Evolutionary conservation across 163 green algal species (phyloP), one percentile per base, ranked within the genome.

Genomic region (Volvox carteri): DNA sequence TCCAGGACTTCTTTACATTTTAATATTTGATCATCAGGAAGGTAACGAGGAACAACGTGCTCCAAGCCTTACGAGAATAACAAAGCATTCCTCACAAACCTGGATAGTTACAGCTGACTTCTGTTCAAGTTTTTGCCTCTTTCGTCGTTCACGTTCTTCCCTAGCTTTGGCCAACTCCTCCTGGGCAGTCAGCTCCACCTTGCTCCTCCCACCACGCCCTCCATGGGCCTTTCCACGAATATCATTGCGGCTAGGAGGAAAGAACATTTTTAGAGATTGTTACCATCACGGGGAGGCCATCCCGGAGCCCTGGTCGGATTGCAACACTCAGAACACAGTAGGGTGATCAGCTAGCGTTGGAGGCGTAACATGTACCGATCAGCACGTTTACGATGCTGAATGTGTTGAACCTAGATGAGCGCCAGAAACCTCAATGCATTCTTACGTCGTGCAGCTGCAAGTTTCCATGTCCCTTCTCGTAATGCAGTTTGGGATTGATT

Each of bases 131-230:
- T 93, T 94, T 7, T 90, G 77, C 41, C 91, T 54, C 18, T 81
- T 86, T 4, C 93, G 72, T 8, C 48, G 54, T 73, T 95, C 93
- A 1, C 93, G 84, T 50, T 95, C 91, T 19, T 84, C n/a, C 16
- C 91, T 78, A 1, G 84, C 91, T 42, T 91, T 87, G n/a, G 90
- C 92, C 25, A 95, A 74, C 58, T 94, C 86, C 44, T 95, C 78
- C 28, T 91, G 86, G 5, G 89, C 52, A 4, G 50, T 92, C 30
- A 91, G 86, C 39, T 93, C 87, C 1, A 39, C 74, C 19, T 62
- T 56, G 52, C 60, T 91, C 5, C 54, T 84, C 5, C 93, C 91
- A 18, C 76, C 91, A 7, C 95, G 80, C 2, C 79, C 86, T 12
- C 95, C 90, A 72, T 81, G 79, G 18, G 81, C 58, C 41, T 62